These are phyloP conservation scores for Protomyces lactucae-debilis DNA, from an alignment of 1,139 yeast species.

Conservation along the genomic window DNA sequence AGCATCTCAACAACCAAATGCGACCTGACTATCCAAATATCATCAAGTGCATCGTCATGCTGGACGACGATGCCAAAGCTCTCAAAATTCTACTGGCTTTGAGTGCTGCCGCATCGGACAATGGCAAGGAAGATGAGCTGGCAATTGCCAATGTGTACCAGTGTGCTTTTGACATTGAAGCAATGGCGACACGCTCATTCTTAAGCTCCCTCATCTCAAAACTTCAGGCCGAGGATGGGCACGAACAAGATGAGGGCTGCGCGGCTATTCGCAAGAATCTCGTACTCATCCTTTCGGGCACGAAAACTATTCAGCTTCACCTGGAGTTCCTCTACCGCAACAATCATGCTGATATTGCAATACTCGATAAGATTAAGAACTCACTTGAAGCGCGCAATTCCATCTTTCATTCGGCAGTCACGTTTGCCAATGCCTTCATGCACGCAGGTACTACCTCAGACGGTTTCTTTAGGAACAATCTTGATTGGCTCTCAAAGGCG, in stretches of 20 bases:
- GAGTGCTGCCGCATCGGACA: slow-evolving; percentile 39
- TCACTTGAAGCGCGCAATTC: slow-evolving; percentile 87
- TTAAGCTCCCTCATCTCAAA: slow-evolving; percentile 54
- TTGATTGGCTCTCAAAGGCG: slow-evolving; percentile 96
- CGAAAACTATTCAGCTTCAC: slow-evolving; percentile 90
- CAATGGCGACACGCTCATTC: slow-evolving; percentile 88
- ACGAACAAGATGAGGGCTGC: slow-evolving; percentile 44
- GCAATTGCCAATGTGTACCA: slow-evolving; percentile 67
- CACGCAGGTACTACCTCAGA: slow-evolving; percentile 97
- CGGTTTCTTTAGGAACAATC: slow-evolving; percentile 79
- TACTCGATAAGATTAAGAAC: slow-evolving; percentile 75
- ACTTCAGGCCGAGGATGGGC: slow-evolving; percentile 30
- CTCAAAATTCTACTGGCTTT: slow-evolving; percentile 60
- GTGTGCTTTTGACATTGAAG: slow-evolving; percentile 90
- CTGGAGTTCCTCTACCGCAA: slow-evolving; percentile 81
- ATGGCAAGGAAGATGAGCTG: slow-evolving; percentile 37
- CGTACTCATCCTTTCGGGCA: slow-evolving; percentile 66
- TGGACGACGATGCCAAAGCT: slow-evolving; percentile 72
- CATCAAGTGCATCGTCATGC: slow-evolving; percentile 80
- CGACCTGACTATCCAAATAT: slow-evolving; percentile 73
- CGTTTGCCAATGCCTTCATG: slow-evolving; percentile 90
- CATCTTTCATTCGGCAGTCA: slow-evolving; percentile 90
- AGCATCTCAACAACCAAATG: slow-evolving; percentile 53
- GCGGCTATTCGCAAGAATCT: slow-evolving; percentile 38
- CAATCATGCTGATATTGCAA: slow-evolving; percentile 78